Evolutionary conservation across 2,329 filamentous ascomycete species (phyloP).

Genomic region (Ascocoryne sarcoides): DNA sequence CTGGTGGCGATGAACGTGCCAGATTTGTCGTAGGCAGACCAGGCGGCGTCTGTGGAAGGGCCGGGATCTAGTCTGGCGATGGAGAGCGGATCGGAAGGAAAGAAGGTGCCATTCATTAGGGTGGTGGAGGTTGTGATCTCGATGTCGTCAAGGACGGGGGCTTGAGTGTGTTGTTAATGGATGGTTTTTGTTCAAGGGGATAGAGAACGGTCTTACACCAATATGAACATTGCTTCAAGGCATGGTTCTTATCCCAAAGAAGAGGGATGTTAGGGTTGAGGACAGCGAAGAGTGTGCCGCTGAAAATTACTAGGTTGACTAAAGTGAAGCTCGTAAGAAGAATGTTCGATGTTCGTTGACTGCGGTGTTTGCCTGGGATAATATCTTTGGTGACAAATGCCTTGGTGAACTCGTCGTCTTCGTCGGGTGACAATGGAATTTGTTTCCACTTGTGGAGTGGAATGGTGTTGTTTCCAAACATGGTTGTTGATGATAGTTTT

Average conservation of each 20-base stretch:
- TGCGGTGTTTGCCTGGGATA: background rate
- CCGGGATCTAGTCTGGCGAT: slow-evolving; percentile 6
- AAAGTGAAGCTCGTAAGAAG: background rate
- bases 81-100: background rate
- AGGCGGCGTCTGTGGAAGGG: slow-evolving; percentile 8
- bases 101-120: slow-evolving; percentile 4
- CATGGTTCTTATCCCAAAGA: background rate
- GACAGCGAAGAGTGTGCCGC: background rate
- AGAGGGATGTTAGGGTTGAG: background rate
- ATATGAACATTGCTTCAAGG: background rate
- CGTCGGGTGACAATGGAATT: background rate
- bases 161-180: slow-evolving; percentile 8
- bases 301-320: background rate
- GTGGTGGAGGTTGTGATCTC: background rate
- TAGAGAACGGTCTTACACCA: background rate
- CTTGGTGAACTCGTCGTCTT: background rate
- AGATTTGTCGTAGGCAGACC: slow-evolving; percentile 5
- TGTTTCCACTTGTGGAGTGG: background rate
- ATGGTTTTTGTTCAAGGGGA: background rate
- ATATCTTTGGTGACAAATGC: background rate
- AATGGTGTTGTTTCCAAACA: background rate
- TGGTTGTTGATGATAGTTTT: too few species aligned
- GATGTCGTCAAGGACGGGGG: slow-evolving; percentile 3
- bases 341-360: background rate
- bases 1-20: slow-evolving; percentile 17